Evolutionary conservation across 352 stramenopile species (phyloP).

Genomic region (Thraustochytrium sp.): DNA sequence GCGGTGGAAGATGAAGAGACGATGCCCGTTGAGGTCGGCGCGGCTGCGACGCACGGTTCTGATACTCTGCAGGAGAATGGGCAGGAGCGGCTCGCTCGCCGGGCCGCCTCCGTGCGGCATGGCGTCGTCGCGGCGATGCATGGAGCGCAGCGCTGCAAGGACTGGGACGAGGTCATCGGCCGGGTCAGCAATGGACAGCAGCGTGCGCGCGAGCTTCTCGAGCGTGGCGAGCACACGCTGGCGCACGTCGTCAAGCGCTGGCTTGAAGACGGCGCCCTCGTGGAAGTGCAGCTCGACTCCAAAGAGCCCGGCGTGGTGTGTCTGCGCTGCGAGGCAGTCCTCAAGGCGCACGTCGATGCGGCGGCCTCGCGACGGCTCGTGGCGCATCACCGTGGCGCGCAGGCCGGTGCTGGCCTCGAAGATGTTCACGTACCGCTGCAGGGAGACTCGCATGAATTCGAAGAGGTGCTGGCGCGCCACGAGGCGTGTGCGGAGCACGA

Average conservation of each 20-base stretch:
- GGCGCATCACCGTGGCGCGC: neutral
- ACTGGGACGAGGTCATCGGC: conserved; percentile 2
- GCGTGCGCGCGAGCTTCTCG: neutral
- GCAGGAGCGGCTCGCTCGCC: neutral
- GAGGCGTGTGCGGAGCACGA: conserved; percentile 7
- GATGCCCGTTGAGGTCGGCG: neutral
- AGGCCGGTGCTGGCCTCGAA: conserved; percentile 13
- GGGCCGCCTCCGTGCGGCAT: neutral
- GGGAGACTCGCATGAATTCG: neutral
- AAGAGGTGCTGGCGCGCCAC: conserved; percentile 24
- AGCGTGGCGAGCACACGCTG: conserved; percentile 5
- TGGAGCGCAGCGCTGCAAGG: neutral
- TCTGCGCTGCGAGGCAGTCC: neutral
- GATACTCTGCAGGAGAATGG: neutral
- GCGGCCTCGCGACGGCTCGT: neutral
- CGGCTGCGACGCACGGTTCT: neutral
- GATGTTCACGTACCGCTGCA: conserved; percentile 1
- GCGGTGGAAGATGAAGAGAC: conserved; percentile 2
- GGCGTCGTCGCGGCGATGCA: neutral
- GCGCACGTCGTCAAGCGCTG: neutral
- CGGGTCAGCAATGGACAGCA: neutral
- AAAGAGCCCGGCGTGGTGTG: neutral
- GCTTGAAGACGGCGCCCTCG: neutral
- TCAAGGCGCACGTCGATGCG: neutral
- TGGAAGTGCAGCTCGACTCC: neutral